Evolutionary conservation across 345 rosid species (phyloP), one percentile per base, ranked within the genome.

Genomic region (Linum lewisii): DNA sequence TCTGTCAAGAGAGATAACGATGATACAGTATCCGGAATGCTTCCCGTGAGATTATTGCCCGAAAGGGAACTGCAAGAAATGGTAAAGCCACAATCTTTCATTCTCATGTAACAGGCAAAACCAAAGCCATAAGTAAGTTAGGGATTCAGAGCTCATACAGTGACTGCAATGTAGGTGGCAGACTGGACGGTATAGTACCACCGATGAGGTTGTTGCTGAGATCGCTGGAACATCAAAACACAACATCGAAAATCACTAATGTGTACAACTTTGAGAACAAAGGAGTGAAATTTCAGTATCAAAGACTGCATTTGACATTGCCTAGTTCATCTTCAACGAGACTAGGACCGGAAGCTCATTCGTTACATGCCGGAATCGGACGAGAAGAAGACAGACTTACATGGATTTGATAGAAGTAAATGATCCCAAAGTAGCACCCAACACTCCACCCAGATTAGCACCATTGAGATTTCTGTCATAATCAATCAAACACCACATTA

Each of bases 171-270:
- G 97, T 81, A 60, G 65, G 66, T 5, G 99, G 99, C 63, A 94
- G 81, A 75, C 42, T 80, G 66, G 84, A 65, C 25, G 99, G 99
- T 66, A 94, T 90, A 69, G 63, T 79, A 45, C 99, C 99, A 22
- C 99, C 97, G 21, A 94, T 94, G 29, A 10, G 86, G 68, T 94
- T 94, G 79, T 81, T 90, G 82, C 95, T 90, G 32, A 94, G 79
- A 72, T 85, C 96, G 76, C 99, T 94, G 86, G 66, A 59, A 58
- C 15, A 65, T 13, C 59, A 61, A 36, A 63, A 51, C 67, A 66
- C n/a, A 42, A 16, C 15, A 42, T 42, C 9, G 13, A 42, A 42
- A 42, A 42, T 0, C 16, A 16, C 1, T 42, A 42, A 11, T 16
- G 18, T 16, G 2, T 23, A 54, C 21, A 26, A 45, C 11, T 47